phyloP scores from a whole-genome alignment of 768 basidiomycete genomes.

The Leccinum boreale region DNA sequence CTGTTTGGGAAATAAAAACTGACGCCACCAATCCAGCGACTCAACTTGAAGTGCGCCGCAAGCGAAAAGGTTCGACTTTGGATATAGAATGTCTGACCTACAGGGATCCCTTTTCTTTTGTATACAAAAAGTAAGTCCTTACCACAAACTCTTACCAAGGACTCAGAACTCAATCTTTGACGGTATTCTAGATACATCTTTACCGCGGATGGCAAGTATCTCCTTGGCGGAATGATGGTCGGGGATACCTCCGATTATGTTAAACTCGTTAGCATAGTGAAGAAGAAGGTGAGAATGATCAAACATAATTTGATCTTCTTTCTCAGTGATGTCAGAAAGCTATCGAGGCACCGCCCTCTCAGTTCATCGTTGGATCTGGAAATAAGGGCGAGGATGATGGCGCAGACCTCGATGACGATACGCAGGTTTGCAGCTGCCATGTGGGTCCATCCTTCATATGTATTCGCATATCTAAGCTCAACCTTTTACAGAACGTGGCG shows the following conservation, averaged over 20 bases:
- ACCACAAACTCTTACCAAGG: neutral
- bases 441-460: constrained; percentile 27
- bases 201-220: constrained; percentile 63
- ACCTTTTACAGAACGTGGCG: constrained; percentile 50
- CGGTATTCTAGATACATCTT: constrained; percentile 53
- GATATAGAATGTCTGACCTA: constrained; percentile 59
- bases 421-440: constrained; percentile 72
- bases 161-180: neutral
- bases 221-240: constrained; percentile 81
- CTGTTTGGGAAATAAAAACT: constrained; percentile 14
- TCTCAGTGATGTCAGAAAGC: constrained; percentile 44
- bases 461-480: neutral
- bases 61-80: neutral
- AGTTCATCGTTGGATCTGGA: constrained; percentile 59
- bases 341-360: constrained; percentile 59
- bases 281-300: constrained; percentile 51
- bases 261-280: constrained; percentile 66
- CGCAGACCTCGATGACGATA: constrained; percentile 66
- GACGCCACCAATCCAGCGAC: constrained; percentile 13
- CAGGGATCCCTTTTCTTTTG: constrained; percentile 65
- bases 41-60: neutral
- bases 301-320: neutral
- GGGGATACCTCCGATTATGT: constrained; percentile 67
- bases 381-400: constrained; percentile 54
- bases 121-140: constrained; percentile 58